Percentiles rank a stretch among this genome's conserved stretches.
phyloP scores from a whole-genome alignment of 495 filamentous ascomycete genomes.

The Jackrogersella multiformis region DNA sequence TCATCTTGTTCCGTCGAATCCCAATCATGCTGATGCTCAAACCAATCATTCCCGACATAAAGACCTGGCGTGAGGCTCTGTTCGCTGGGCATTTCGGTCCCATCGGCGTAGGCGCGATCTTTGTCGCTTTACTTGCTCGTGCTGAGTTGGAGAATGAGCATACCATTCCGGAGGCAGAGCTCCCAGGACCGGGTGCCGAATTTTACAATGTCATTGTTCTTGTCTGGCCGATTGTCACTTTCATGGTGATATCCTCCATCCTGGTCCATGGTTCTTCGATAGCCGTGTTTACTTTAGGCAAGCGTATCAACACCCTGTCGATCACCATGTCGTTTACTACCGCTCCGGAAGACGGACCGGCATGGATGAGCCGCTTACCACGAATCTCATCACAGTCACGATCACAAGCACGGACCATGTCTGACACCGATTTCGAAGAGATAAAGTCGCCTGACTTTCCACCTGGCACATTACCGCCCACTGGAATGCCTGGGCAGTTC shows the following conservation, averaged over 20 bases:
- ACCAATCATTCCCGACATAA: slow-evolving; percentile 94
- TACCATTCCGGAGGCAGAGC: slow-evolving; percentile 72
- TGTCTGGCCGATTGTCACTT: slow-evolving; percentile 96
- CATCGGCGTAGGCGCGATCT: slow-evolving; percentile 97
- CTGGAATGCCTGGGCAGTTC: slow-evolving; percentile 79
- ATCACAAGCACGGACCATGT: slow-evolving; percentile 81
- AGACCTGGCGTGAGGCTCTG: slow-evolving; percentile 97
- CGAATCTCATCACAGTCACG: slow-evolving; percentile 87
- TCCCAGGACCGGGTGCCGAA: slow-evolving; percentile 60
- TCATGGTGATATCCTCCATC: slow-evolving; percentile 94
- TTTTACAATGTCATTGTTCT: slow-evolving; percentile 77
- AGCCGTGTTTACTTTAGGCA: slow-evolving; percentile 97
- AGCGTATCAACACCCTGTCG: slow-evolving; percentile 96
- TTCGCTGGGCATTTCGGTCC: slow-evolving; percentile 99
- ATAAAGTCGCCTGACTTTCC: slow-evolving; percentile 71
- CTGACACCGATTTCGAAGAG: slow-evolving; percentile 61
- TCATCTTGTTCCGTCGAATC: slow-evolving; percentile 95
- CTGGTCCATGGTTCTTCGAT: slow-evolving; percentile 97
- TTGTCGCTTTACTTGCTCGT: slow-evolving; percentile 89
- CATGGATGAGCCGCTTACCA: slow-evolving; percentile 94
- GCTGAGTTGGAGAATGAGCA: slow-evolving; percentile 81
- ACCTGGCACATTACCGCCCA: slow-evolving; percentile 81
- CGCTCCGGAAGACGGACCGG: slow-evolving; percentile 86
- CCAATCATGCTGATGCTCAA: slow-evolving; percentile 94
- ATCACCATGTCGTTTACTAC: slow-evolving; percentile 95